Evolutionary conservation across 768 basidiomycete species (phyloP).

Genomic region (Suillus sp.): DNA sequence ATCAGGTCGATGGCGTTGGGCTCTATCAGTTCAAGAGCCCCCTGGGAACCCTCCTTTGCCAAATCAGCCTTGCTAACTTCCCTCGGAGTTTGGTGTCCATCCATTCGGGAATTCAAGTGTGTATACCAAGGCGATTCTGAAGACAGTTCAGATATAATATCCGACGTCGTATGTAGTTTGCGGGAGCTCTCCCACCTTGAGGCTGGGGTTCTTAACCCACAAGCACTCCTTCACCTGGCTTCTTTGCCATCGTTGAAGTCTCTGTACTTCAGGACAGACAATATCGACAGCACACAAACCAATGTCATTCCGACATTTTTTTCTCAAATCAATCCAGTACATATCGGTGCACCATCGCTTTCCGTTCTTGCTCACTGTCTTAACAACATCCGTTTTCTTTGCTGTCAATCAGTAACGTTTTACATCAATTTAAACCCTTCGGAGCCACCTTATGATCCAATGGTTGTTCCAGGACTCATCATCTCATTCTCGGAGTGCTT

Average conservation of each 20-base stretch:
- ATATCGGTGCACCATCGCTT: background rate
- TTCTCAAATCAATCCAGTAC: background rate
- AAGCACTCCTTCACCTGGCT: background rate
- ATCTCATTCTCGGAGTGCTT: background rate
- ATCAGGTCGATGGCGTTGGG: background rate
- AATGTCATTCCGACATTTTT: background rate
- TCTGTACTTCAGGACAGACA: background rate
- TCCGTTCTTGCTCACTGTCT: background rate
- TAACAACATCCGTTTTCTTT: background rate
- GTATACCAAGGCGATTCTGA: background rate
- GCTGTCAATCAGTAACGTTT: background rate
- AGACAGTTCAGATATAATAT: background rate
- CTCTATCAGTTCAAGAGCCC: too few species aligned
- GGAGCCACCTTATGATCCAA: background rate
- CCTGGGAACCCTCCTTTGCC: background rate
- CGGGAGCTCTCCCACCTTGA: background rate
- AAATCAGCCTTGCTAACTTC: background rate
- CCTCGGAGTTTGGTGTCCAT: background rate
- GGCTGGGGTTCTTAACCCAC: background rate
- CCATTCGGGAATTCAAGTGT: background rate
- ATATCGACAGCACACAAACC: background rate
- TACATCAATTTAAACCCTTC: background rate
- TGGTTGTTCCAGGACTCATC: background rate
- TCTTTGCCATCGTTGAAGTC: conserved; percentile 1
- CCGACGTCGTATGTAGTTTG: background rate